These are phyloP conservation scores for Ogataea saltuana DNA, from an alignment of 805 yeast genomes.

Conservation along the genomic window DNA sequence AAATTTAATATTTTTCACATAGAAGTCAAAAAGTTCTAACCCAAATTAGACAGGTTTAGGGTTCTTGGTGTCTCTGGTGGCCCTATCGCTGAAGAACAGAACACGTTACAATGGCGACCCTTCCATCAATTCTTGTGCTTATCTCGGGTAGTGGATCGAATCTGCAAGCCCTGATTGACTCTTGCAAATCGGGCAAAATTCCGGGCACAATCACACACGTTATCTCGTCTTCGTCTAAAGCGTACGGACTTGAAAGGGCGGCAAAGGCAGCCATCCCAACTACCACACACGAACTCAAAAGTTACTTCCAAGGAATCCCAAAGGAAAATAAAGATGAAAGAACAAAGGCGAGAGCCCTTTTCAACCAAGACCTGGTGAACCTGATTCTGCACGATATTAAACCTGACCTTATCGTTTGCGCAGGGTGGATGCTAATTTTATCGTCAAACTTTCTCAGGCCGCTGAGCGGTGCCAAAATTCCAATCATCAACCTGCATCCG, in stretches of 20 bases:
- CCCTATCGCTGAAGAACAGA: too few species aligned
- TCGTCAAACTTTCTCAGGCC: slow-evolving; percentile 75
- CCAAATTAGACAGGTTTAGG: neutral
- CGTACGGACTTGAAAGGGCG: slow-evolving; percentile 87
- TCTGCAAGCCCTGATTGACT: slow-evolving; percentile 90
- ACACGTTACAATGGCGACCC: neutral
- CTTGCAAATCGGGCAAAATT: slow-evolving; percentile 42
- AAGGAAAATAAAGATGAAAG: slow-evolving; percentile 66
- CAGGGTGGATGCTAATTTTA: slow-evolving; percentile 97
- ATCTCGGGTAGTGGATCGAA: slow-evolving; percentile 97
- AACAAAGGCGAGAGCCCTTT: slow-evolving; percentile 59
- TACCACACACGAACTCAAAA: slow-evolving; percentile 65
- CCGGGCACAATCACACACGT: slow-evolving; percentile 65
- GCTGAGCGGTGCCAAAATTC: slow-evolving; percentile 56
- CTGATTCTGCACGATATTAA: slow-evolving; percentile 53
- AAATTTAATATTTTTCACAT: neutral
- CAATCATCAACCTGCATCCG: slow-evolving; percentile 92
- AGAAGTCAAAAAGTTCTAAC: neutral
- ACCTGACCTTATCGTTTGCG: slow-evolving; percentile 92
- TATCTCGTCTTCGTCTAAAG: slow-evolving; percentile 81
- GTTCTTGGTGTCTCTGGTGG: neutral
- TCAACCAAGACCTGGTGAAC: slow-evolving; percentile 77
- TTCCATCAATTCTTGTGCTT: slow-evolving; percentile 61
- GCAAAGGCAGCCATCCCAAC: slow-evolving; percentile 67
- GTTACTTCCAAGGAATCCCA: slow-evolving; percentile 72